These are phyloP conservation scores for Lathyrus oleraceus DNA, from an alignment of 306 rosid genomes.

Conservation along the genomic window DNA sequence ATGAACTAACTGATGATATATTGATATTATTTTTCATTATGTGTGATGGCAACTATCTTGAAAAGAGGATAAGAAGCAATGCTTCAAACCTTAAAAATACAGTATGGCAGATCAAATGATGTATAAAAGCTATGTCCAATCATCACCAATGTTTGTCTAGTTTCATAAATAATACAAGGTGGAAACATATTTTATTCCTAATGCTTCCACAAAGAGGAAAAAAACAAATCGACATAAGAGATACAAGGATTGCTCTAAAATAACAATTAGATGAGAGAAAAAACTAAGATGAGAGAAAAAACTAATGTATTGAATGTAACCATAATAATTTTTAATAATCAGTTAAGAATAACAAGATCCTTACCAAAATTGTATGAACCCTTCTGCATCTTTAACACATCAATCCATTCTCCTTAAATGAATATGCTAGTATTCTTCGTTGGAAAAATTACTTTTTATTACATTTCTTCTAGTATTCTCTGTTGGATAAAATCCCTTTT, in stretches of 20 bases:
- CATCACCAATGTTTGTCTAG: conserved; percentile 33
- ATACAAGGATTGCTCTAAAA: conserved; percentile 29
- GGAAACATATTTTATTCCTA: conserved; percentile 38
- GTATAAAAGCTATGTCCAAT: conserved; percentile 36
- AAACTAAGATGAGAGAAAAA: not conserved
- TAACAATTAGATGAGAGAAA: conserved; percentile 5
- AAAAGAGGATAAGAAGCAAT: conserved; percentile 25
- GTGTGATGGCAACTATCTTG: conserved; percentile 13
- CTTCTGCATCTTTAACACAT: conserved; percentile 30
- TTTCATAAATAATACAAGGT: conserved; percentile 40
- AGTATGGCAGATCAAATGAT: conserved; percentile 19
- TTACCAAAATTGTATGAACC: conserved; percentile 44
- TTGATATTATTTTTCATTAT: conserved; percentile 21
- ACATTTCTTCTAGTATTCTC: conserved; percentile 28
- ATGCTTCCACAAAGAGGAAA: conserved; percentile 34
- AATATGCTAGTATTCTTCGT: conserved; percentile 15
- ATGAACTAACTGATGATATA: conserved; percentile 27
- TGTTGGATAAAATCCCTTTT: conserved; percentile 51
- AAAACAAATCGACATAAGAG: not conserved
- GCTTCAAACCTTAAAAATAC: conserved; percentile 23
- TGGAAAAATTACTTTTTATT: conserved; percentile 46
- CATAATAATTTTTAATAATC: conserved; percentile 12
- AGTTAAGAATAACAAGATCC: conserved; percentile 18
- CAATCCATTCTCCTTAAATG: conserved; percentile 24
- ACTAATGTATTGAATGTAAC: conserved; percentile 31